A percentile compares a stretch with the other conserved stretches of the same genome.
Evolutionary conservation across 2,329 filamentous ascomycete genomes (phyloP).

Genomic region (Xylogone sp.): DNA sequence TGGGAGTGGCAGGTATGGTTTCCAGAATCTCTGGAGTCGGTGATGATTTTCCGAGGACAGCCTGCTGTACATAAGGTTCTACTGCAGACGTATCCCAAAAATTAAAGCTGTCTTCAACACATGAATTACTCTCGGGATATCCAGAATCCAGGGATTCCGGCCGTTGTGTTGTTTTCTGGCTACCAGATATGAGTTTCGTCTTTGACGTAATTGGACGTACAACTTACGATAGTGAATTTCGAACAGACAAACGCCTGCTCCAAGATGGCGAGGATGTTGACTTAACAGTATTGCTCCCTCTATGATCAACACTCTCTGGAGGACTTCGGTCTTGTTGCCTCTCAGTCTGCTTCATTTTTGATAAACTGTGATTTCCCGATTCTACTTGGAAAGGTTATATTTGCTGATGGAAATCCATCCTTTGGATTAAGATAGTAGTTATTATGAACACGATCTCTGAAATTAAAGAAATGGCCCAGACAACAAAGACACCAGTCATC

Average conservation of each 20-base stretch:
- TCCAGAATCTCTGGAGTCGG: constrained; percentile 52
- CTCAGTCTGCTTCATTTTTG: constrained; percentile 17
- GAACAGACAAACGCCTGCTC: constrained; percentile 43
- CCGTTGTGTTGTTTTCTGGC: too few relatives aligned
- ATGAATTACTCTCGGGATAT: constrained; percentile 16
- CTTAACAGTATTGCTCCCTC: too few relatives aligned
- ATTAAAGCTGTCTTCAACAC: constrained; percentile 62
- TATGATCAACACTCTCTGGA: constrained; percentile 15
- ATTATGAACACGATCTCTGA: too few relatives aligned
- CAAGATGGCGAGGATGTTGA: constrained; percentile 32
- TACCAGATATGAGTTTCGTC: too few relatives aligned
- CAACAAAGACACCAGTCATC: too few relatives aligned
- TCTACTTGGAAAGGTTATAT: constrained; percentile 20
- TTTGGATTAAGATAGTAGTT: too few relatives aligned
- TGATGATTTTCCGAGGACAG: constrained; percentile 43
- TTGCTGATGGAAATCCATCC: too few relatives aligned
- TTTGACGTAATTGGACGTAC: too few relatives aligned
- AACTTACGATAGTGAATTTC: too few relatives aligned
- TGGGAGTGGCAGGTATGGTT: constrained; percentile 65
- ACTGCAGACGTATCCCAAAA: constrained; percentile 71
- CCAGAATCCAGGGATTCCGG: constrained; percentile 46
- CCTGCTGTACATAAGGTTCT: constrained; percentile 57
- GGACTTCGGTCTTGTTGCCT: constrained; percentile 11
- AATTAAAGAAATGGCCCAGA: too few relatives aligned
- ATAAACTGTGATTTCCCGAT: constrained; percentile 9